These are phyloP conservation scores for Rhodotorula babjevae DNA, from an alignment of 768 basidiomycete genomes.

Conservation along the genomic window DNA sequence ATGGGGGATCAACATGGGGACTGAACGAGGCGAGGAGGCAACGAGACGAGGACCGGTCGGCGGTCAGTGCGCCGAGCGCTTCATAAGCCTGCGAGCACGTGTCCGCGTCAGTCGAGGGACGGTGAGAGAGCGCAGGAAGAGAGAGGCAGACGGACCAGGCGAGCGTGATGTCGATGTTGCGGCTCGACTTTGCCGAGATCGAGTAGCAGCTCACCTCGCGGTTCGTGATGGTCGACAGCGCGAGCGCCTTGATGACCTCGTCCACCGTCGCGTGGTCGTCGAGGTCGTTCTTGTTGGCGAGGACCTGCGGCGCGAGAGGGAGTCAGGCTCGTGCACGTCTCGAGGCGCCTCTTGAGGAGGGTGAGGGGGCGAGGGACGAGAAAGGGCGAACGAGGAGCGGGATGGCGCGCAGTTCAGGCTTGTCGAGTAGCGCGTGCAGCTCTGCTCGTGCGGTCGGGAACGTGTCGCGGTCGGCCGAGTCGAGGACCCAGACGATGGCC, in stretches of 20 bases:
- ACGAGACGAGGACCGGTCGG: neutral
- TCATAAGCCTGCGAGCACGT: conserved; percentile 1
- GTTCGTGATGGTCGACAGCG: conserved; percentile 12
- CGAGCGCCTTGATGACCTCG: conserved; percentile 28
- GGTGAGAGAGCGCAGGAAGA: too few relatives aligned
- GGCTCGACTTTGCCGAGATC: conserved; percentile 29
- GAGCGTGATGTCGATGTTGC: conserved; percentile 35
- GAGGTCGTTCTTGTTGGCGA: conserved; percentile 38
- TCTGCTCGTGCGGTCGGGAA: conserved; percentile 27
- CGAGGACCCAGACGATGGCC: conserved; percentile 34
- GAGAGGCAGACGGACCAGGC: conserved; percentile 13
- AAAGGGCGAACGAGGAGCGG: conserved; percentile 22
- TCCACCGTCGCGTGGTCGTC: conserved; percentile 22
- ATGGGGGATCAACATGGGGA: neutral
- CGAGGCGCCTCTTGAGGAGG: too few relatives aligned
- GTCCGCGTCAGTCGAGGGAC: too few relatives aligned
- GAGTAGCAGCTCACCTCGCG: conserved; percentile 37
- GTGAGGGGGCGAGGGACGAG: neutral
- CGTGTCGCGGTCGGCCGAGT: conserved; percentile 25
- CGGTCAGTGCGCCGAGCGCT: neutral
- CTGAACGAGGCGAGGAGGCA: too few relatives aligned
- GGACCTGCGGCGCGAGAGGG: conserved; percentile 10
- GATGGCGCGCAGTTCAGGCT: conserved; percentile 21
- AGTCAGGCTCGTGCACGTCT: too few relatives aligned
- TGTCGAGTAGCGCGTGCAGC: conserved; percentile 19